A percentile compares a stretch with the other conserved stretches of the same genome.
These are phyloP conservation scores for Hermanozyma aechmeae DNA, from an alignment of 805 yeast species.

Conservation along the genomic window DNA sequence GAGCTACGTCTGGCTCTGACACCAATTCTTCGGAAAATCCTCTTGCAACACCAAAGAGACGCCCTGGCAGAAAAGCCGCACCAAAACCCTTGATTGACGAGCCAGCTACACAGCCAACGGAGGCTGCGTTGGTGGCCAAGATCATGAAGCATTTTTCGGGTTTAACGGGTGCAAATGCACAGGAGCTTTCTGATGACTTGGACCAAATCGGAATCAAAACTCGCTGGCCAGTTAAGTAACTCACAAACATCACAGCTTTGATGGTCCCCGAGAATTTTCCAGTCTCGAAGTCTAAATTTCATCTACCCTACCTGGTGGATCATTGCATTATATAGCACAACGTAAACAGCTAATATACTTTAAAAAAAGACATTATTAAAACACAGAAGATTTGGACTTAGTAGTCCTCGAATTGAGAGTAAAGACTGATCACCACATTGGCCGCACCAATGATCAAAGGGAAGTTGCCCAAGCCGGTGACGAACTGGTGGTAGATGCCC, in stretches of 20 bases:
- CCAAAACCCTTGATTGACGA: constrained; percentile 10
- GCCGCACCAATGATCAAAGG: constrained; percentile 38
- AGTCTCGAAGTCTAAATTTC: too few species aligned
- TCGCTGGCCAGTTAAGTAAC: constrained; percentile 22
- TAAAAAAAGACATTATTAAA: constrained; percentile 2
- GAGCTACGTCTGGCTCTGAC: constrained; percentile 31
- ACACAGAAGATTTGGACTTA: constrained; percentile 8
- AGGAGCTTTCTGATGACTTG: constrained; percentile 26
- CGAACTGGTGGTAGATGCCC: constrained; percentile 28
- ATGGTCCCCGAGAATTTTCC: too few species aligned
- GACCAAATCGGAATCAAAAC: constrained; percentile 26
- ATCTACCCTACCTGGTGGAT: too few species aligned
- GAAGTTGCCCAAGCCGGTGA: constrained; percentile 34
- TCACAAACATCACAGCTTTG: not conserved
- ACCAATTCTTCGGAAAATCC: constrained; percentile 15
- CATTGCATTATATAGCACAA: constrained; percentile 1
- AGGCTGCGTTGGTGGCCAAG: constrained; percentile 29
- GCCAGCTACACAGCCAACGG: constrained; percentile 16
- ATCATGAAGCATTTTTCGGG: constrained; percentile 35
- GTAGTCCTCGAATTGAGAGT: constrained; percentile 41
- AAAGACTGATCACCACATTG: constrained; percentile 38
- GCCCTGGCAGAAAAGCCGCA: constrained; percentile 31
- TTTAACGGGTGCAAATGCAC: constrained; percentile 24
- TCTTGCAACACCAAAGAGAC: constrained; percentile 14
- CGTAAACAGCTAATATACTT: not conserved